Evolutionary conservation across 345 rosid genomes (phyloP).

Genomic region (Populus deltoides): DNA sequence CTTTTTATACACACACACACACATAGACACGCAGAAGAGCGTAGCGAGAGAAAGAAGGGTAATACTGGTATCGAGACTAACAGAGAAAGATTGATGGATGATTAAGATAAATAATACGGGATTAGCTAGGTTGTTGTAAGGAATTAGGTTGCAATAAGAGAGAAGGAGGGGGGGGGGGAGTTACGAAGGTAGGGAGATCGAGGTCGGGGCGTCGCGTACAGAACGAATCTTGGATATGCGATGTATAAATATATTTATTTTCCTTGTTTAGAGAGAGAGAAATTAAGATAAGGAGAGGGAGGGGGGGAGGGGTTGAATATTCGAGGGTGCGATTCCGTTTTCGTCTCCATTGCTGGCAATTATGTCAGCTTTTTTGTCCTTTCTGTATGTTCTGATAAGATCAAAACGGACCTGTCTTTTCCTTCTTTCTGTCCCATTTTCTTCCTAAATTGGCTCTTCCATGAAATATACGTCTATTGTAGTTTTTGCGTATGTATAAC

Average conservation of each 20-base stretch:
- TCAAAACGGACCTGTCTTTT: slow-evolving; percentile 7
- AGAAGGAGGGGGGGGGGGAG: not conserved
- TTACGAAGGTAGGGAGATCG: slow-evolving; percentile 8
- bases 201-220: slow-evolving; percentile 86
- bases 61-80: too few relatives aligned
- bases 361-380: slow-evolving; percentile 19
- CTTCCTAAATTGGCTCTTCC: not conserved
- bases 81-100: not conserved
- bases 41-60: not conserved
- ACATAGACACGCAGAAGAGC: not conserved
- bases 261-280: not conserved
- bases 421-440: not conserved
- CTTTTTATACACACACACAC: not conserved
- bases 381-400: slow-evolving; percentile 26
- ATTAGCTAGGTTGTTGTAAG: not conserved
- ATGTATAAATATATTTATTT: not conserved
- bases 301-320: slow-evolving; percentile 38
- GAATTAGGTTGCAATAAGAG: not conserved
- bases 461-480: too few relatives aligned
- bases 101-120: not conserved
- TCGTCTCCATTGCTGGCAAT: slow-evolving; percentile 39
- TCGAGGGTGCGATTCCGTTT: slow-evolving; percentile 40
- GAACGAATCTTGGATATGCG: slow-evolving; percentile 50
- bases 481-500: too few relatives aligned
- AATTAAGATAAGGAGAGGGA: not conserved